Percentiles rank a stretch among this genome's conserved stretches.
Conservation (phyloP, 495 filamentous ascomycete genomes). For the Aspergillus avenaceus region DNA sequence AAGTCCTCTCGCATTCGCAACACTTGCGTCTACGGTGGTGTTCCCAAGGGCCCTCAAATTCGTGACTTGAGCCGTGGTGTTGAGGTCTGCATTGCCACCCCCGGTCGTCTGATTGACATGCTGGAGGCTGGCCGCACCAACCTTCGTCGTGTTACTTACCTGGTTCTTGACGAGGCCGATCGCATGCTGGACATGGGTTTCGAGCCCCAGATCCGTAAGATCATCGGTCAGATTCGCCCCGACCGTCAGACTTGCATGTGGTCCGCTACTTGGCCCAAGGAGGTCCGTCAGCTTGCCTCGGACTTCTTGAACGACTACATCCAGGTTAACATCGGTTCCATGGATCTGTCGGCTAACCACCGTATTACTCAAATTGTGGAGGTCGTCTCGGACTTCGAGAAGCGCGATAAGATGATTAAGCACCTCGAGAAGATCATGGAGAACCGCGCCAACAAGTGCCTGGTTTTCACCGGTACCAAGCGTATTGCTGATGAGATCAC, state of each 20-base stretch:
- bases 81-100: constrained; percentile 97
- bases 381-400: constrained; percentile 92
- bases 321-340: constrained; percentile 97
- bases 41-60: constrained; percentile 94
- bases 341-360: constrained; percentile 96
- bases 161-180: constrained; percentile 97
- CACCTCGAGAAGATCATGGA: constrained; percentile 99
- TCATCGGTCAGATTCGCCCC: constrained; percentile 94
- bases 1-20: constrained; percentile 98
- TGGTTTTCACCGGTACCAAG: constrained; percentile 98
- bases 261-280: constrained; percentile 99
- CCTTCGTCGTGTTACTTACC: constrained; percentile 94
- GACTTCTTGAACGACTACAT: constrained; percentile 97
- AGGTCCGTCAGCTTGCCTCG: constrained; percentile 89
- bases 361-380: constrained; percentile 97
- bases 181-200: constrained; percentile 99
- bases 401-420: constrained; percentile 95
- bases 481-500: constrained; percentile 98
- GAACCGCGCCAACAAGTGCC: constrained; percentile 83
- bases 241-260: constrained; percentile 99
- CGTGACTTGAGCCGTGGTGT: constrained; percentile 90
- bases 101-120: constrained; percentile 98
- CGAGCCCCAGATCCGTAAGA: constrained; percentile 98
- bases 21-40: constrained; percentile 98
- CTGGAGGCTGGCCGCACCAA: constrained; percentile 96